phyloP scores from a whole-genome alignment of 2,329 filamentous ascomycete genomes.

The Elsinoe fawcettii region DNA sequence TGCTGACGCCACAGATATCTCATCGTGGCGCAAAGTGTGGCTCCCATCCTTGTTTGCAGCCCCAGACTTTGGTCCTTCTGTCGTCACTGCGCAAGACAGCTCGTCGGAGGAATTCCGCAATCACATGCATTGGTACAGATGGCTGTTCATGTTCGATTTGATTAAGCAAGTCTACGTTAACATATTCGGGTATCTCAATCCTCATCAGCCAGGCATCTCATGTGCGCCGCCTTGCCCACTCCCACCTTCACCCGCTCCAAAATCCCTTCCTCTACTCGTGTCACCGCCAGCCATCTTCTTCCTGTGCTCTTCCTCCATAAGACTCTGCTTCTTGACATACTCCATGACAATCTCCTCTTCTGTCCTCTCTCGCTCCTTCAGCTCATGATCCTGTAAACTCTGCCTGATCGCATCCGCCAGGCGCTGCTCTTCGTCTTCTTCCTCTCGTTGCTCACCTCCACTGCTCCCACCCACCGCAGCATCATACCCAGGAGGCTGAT shows the following conservation, averaged over 20 bases:
- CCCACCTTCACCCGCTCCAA: constrained; percentile 5
- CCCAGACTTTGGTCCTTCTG: background rate
- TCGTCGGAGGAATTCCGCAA: background rate
- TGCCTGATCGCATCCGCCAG: constrained; percentile 26
- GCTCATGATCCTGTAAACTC: constrained; percentile 31
- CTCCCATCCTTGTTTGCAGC: background rate
- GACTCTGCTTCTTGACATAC: constrained; percentile 69
- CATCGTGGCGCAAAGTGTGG: constrained; percentile 1
- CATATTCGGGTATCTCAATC: background rate
- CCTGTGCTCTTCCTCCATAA: constrained; percentile 55
- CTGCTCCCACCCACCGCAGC: constrained; percentile 23
- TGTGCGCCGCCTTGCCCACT: background rate
- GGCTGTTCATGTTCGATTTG: background rate
- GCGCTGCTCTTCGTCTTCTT: constrained; percentile 26
- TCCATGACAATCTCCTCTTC: constrained; percentile 70
- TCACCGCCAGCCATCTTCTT: constrained; percentile 23
- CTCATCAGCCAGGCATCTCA: background rate
- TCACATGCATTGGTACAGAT: background rate
- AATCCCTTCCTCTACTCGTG: background rate
- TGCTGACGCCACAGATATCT: background rate
- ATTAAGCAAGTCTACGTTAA: background rate
- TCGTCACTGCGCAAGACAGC: background rate
- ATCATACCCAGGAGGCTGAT: background rate
- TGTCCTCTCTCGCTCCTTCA: constrained; percentile 33
- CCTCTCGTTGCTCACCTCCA: constrained; percentile 27